Evolutionary conservation across 345 rosid species (phyloP).

Genomic region (Triadica sebifera): DNA sequence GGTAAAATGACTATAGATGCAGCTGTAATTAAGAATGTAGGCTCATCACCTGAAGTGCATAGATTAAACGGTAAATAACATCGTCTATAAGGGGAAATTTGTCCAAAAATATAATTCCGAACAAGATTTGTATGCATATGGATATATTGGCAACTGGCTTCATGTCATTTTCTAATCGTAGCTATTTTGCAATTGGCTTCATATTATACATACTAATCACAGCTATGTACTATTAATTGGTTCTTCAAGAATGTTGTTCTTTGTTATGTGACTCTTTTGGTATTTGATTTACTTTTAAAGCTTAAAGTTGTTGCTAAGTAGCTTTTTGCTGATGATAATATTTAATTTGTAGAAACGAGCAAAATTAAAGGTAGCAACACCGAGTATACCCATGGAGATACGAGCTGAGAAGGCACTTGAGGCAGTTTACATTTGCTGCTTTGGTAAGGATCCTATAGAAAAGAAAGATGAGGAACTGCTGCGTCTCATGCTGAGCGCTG

Average conservation of each 20-base stretch:
- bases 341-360: constrained; percentile 62
- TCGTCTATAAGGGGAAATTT: neutral
- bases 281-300: neutral
- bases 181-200: too few relatives aligned
- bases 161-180: neutral
- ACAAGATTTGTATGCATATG: neutral
- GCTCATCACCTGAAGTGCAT: neutral
- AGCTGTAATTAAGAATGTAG: neutral
- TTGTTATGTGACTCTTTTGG: neutral
- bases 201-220: neutral
- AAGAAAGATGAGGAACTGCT: constrained; percentile 74
- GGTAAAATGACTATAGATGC: neutral
- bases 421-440: constrained; percentile 78
- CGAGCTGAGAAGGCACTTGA: constrained; percentile 86
- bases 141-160: neutral
- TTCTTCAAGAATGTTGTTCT: neutral
- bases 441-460: constrained; percentile 59
- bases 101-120: neutral
- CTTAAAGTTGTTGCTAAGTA: neutral
- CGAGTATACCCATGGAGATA: constrained; percentile 69
- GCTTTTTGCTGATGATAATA: neutral
- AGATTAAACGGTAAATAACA: neutral
- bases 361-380: constrained; percentile 53
- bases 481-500: constrained; percentile 57
- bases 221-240: neutral